Evolutionary conservation across 2,329 filamentous ascomycete genomes (phyloP), one percentile per base, ranked within the genome.

Genomic region (Diaporthe sp.): DNA sequence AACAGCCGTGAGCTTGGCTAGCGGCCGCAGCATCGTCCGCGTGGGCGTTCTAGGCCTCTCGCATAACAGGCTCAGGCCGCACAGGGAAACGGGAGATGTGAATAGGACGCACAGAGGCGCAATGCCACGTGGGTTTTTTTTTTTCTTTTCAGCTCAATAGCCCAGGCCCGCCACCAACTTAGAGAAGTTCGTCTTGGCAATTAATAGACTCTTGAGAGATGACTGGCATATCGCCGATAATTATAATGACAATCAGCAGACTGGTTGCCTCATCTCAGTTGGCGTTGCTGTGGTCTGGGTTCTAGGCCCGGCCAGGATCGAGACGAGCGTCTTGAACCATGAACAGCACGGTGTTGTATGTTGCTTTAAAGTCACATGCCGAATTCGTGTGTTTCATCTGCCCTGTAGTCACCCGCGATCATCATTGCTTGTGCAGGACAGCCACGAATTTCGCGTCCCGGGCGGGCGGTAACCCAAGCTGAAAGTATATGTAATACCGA

Each of bases 1-100:
- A 22, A 30, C 64, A 38, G 64, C 64, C 47, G 33, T 8, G 15
- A 33, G 33, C 47, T 68, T 68, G 30, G 33, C 64, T 67, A 68
- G 64, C 64, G 33, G 45, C 40, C 45, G 33, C 64, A 40, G 47
- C 17, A 54, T 9, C 47, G 30, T 28, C 47, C 47, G 45, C 64
- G 10, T 38, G 33, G n/a, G 47, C 9, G 33, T 40, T 68, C 47
- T 54, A 28, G 47, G 33, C 33, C 47, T n/a, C n/a, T 38, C 33
- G 33, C 17, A 10, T 10, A n/a, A 38, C 15, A 42, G 30, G 35
- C 13, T 3, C 61, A 52, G 45, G 10, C 45, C 64, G 45, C 22
- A 54, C 22, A 52, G 52, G 30, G 42, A 45, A 52, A 28, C 30
- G 30, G 22, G 19, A 28, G 4, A 38, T 38, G 12, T 12, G 33